phyloP scores from a whole-genome alignment of 2,329 filamentous ascomycete species.

The Penicillium sp. region DNA sequence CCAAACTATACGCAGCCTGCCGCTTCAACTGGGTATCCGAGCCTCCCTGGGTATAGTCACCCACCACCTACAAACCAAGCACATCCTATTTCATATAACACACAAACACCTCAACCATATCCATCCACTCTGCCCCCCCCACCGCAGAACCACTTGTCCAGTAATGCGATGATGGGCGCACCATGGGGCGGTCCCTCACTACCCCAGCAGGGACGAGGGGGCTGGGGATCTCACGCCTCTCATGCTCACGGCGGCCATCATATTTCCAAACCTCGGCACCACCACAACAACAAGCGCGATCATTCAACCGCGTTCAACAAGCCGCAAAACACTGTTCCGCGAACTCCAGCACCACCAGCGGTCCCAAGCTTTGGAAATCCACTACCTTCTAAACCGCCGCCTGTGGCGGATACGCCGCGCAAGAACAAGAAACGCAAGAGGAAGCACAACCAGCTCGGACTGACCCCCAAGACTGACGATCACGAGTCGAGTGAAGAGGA shows the following conservation, averaged over 20 bases:
- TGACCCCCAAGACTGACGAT: slow-evolving; percentile 43
- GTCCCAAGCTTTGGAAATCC: slow-evolving; percentile 42
- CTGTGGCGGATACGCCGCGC: slow-evolving; percentile 27
- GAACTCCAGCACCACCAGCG: slow-evolving; percentile 36
- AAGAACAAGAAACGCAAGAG: slow-evolving; percentile 39
- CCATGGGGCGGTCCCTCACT: slow-evolving; percentile 49
- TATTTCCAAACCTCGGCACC: slow-evolving; percentile 19
- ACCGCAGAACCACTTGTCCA: slow-evolving; percentile 19
- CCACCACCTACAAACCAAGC: slow-evolving; percentile 15
- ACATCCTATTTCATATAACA: slow-evolving; percentile 17
- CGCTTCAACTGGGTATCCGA: slow-evolving; percentile 22
- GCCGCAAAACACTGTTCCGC: slow-evolving; percentile 25
- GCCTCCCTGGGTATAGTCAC: slow-evolving; percentile 23
- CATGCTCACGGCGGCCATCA: slow-evolving; percentile 22
- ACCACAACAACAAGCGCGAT: slow-evolving; percentile 32
- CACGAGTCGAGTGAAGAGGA: slow-evolving; percentile 44
- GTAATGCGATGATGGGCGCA: slow-evolving; percentile 46
- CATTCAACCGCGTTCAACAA: slow-evolving; percentile 34
- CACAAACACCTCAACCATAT: slow-evolving; percentile 12
- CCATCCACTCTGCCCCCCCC: slow-evolving; percentile 15
- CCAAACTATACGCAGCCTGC: slow-evolving; percentile 24
- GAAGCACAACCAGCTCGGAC: slow-evolving; percentile 43
- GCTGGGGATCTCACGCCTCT: slow-evolving; percentile 19
- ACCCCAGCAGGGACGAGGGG: slow-evolving; percentile 16
- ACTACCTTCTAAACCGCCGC: slow-evolving; percentile 39